Evolutionary conservation across 2,329 filamentous ascomycete species (phyloP), one percentile per base, ranked within the genome.

Genomic region (Dothiorella sarmentorum): DNA sequence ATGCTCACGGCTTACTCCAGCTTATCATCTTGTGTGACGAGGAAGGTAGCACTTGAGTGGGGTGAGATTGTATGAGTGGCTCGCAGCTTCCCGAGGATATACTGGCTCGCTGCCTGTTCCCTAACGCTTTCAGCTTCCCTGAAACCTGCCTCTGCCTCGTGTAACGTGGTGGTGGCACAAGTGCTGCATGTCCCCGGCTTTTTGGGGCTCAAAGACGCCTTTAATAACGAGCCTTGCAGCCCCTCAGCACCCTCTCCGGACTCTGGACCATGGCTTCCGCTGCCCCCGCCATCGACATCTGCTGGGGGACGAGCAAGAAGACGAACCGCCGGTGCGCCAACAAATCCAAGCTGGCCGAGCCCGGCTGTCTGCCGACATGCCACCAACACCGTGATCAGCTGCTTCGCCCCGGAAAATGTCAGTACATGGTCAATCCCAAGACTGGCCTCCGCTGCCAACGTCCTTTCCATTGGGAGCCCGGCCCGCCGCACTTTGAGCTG

Each of bases 391-490:
- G 63, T 55, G 65, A 70, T 38, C 68, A 71, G 37, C 61, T 64
- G 40, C 66, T 56, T 31, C 65, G 63, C 31, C 67, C 67, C 1
- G 68, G 68, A 10, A 64, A 64, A 62, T 71, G 68, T 43, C 63
- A 69, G 42, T 66, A 64, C 52, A 58, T 58, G 26, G 35, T 40
- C 33, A 15, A 29, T 29, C 33, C 60, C 7, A 6, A 35, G 4
- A 58, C 62, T 38, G 65, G 66, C n/a, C 61, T 65, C n/a, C 64
- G 51, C 57, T 71, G 69, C 38, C 64, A 61, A 13, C 61, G 62
- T 10, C 52, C 69, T 7, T 70, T 70, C 38, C 60, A 62, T 59
- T 71, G 67, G 67, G 66, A 45, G 6, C 68, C 65, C 3, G 69
- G 69, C 3, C 49, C 49, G 4, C 49, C 49, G n/a, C 64, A 68